Evolutionary conservation across 257 asterid species (phyloP).

Genomic region (Lantana camara): DNA sequence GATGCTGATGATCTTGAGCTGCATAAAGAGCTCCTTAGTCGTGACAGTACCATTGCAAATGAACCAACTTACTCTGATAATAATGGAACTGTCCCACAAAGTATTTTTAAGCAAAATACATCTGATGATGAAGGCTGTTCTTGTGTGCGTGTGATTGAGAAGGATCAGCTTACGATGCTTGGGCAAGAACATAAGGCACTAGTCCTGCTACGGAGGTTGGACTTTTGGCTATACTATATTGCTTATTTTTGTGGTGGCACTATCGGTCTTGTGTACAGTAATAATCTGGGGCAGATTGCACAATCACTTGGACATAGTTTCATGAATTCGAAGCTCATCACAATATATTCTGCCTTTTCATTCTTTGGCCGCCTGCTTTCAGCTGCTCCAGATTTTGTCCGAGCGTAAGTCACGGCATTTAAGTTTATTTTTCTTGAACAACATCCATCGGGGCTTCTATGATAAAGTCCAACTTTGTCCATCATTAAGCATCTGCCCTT

Average conservation of each 20-base stretch:
- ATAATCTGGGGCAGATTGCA: conserved; percentile 89
- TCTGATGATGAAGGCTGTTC: conserved; percentile 36
- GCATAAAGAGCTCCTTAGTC: conserved; percentile 58
- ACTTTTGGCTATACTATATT: conserved; percentile 78
- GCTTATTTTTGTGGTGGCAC: conserved; percentile 92
- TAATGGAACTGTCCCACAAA: conserved; percentile 16
- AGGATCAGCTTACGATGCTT: conserved; percentile 59
- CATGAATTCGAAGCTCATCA: conserved; percentile 60
- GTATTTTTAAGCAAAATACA: conserved; percentile 20
- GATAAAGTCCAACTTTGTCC: no score
- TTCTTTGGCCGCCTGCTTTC: conserved; percentile 96
- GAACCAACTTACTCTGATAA: conserved; percentile 25
- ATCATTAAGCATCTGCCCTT: no score
- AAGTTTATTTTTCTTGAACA: not conserved
- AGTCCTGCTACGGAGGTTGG: conserved; percentile 59
- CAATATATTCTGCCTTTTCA: conserved; percentile 79
- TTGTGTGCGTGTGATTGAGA: conserved; percentile 44
- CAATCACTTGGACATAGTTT: conserved; percentile 74
- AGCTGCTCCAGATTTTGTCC: conserved; percentile 75
- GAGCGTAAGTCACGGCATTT: conserved; percentile 51
- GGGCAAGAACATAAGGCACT: conserved; percentile 74
- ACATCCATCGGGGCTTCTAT: no score
- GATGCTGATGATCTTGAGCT: conserved; percentile 62
- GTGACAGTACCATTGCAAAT: conserved; percentile 34
- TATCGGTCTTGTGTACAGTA: conserved; percentile 85